Conservation (phyloP, 2,329 filamentous ascomycete species). For the Aspergillus quadricinctus region DNA sequence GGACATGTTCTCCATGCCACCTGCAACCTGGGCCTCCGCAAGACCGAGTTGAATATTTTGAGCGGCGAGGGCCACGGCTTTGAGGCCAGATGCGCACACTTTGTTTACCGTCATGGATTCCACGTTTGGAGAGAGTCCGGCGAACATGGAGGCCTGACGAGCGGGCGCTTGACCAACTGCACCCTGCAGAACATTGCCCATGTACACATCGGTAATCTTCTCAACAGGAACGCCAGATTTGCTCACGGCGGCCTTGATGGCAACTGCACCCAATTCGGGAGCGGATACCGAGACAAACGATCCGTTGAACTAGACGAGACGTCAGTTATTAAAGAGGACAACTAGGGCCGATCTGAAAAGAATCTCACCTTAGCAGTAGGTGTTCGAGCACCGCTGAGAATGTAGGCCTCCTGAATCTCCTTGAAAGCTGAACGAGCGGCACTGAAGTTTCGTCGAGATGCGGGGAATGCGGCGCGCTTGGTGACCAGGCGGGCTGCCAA, state of each 20-base stretch:
- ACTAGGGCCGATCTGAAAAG: background rate
- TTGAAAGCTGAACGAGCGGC: conserved; percentile 46
- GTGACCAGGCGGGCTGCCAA: conserved; percentile 24
- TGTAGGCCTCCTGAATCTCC: conserved; percentile 88
- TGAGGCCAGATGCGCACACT: conserved; percentile 92
- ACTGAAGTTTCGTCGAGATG: conserved; percentile 50
- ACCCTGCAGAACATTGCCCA: conserved; percentile 90
- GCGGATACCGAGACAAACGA: conserved; percentile 78
- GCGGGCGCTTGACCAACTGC: conserved; percentile 85
- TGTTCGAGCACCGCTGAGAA: conserved; percentile 82
- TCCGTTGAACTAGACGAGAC: conserved; percentile 76
- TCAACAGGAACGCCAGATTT: conserved; percentile 78
- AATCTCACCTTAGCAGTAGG: conserved; percentile 74
- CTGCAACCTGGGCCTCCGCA: conserved; percentile 82
- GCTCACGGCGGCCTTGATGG: conserved; percentile 84
- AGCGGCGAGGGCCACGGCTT: conserved; percentile 83
- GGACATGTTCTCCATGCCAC: conserved; percentile 98
- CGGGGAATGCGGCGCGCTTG: conserved; percentile 31
- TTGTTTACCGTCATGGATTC: conserved; percentile 97
- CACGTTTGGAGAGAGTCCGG: conserved; percentile 72
- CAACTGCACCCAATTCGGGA: conserved; percentile 81
- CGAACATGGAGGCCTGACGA: conserved; percentile 83
- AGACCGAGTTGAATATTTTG: conserved; percentile 93
- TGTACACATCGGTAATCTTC: conserved; percentile 88
- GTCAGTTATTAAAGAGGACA: conserved; percentile 5